A percentile compares a stretch with the other conserved stretches of the same genome.
Evolutionary conservation across 2,329 filamentous ascomycete species (phyloP).

Genomic region (Ceratocystis cacaofunesta): DNA sequence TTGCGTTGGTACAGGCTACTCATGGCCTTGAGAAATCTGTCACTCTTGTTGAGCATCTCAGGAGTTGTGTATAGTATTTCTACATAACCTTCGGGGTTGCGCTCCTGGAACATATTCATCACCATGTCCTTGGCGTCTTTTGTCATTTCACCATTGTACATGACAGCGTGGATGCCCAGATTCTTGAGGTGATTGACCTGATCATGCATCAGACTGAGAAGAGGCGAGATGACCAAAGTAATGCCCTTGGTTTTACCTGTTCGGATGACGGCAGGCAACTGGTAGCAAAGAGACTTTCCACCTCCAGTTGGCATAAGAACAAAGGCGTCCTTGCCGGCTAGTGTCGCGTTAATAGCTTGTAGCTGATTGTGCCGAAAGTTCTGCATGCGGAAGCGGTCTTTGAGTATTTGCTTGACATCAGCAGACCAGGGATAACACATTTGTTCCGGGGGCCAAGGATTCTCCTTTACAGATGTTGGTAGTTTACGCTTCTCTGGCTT

Average conservation of each 20-base stretch:
- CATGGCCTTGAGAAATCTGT: slow-evolving; percentile 50
- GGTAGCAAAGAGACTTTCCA: slow-evolving; percentile 93
- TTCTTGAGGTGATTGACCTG: slow-evolving; percentile 72
- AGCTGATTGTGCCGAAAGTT: slow-evolving; percentile 86
- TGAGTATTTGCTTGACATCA: slow-evolving; percentile 68
- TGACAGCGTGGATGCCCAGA: slow-evolving; percentile 61
- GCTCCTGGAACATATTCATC: slow-evolving; percentile 45
- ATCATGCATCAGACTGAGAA: slow-evolving; percentile 94
- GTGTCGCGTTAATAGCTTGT: slow-evolving; percentile 87
- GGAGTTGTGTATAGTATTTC: slow-evolving; percentile 91
- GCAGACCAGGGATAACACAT: slow-evolving; percentile 68
- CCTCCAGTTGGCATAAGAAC: slow-evolving; percentile 96
- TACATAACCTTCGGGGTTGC: slow-evolving; percentile 57
- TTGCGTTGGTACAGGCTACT: slow-evolving; percentile 50
- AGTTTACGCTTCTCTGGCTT: slow-evolving; percentile 23
- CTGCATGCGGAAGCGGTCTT: slow-evolving; percentile 66
- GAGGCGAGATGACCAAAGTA: slow-evolving; percentile 85
- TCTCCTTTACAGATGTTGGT: slow-evolving; percentile 20
- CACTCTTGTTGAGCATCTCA: slow-evolving; percentile 84
- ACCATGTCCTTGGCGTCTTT: slow-evolving; percentile 49
- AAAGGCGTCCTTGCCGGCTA: slow-evolving; percentile 78
- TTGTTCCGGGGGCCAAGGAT: slow-evolving; percentile 33
- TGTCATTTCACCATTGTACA: slow-evolving; percentile 66
- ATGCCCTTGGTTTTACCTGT: slow-evolving; percentile 72
- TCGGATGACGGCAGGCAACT: slow-evolving; percentile 72